Evolutionary conservation across 345 rosid genomes (phyloP).

Genomic region (Excoecaria agallocha): DNA sequence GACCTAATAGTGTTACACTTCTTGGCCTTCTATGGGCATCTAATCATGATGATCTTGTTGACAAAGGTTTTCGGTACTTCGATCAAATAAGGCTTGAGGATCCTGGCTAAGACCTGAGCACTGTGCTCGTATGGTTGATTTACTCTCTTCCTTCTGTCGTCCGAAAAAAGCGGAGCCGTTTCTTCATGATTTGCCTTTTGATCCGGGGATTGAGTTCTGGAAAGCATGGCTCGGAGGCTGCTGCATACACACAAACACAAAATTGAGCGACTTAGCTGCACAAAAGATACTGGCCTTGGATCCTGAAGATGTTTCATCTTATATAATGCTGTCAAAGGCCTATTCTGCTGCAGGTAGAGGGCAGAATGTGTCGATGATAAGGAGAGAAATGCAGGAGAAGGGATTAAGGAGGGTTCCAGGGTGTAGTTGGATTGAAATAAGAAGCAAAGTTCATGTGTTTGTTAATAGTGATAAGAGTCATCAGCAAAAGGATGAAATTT

Average conservation of each 20-base stretch:
- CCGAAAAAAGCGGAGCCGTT: slow-evolving; percentile 59
- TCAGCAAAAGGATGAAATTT: slow-evolving; percentile 49
- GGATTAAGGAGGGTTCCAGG: slow-evolving; percentile 61
- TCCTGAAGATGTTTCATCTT: slow-evolving; percentile 73
- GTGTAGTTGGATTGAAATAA: slow-evolving; percentile 74
- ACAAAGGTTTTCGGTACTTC: slow-evolving; percentile 60
- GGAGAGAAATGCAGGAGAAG: slow-evolving; percentile 60
- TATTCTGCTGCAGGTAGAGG: slow-evolving; percentile 63
- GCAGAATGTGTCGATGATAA: slow-evolving; percentile 47
- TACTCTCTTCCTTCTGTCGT: slow-evolving; percentile 60
- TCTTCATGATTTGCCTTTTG: slow-evolving; percentile 51
- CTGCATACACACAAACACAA: slow-evolving; percentile 58
- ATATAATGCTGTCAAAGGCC: slow-evolving; percentile 79
- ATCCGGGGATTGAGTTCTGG: slow-evolving; percentile 88
- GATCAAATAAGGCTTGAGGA: slow-evolving; percentile 36
- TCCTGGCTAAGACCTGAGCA: slow-evolving; percentile 49
- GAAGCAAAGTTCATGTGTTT: slow-evolving; percentile 54
- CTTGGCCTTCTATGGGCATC: slow-evolving; percentile 77
- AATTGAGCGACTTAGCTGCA: slow-evolving; percentile 52
- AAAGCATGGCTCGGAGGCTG: slow-evolving; percentile 87
- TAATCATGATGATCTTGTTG: slow-evolving; percentile 71
- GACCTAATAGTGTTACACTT: slow-evolving; percentile 59
- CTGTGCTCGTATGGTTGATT: slow-evolving; percentile 82
- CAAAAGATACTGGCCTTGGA: slow-evolving; percentile 55
- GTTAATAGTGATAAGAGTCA: slow-evolving; percentile 44